Conservation (phyloP, 2,329 filamentous ascomycete species). For the Botrytis pseudocinerea region DNA sequence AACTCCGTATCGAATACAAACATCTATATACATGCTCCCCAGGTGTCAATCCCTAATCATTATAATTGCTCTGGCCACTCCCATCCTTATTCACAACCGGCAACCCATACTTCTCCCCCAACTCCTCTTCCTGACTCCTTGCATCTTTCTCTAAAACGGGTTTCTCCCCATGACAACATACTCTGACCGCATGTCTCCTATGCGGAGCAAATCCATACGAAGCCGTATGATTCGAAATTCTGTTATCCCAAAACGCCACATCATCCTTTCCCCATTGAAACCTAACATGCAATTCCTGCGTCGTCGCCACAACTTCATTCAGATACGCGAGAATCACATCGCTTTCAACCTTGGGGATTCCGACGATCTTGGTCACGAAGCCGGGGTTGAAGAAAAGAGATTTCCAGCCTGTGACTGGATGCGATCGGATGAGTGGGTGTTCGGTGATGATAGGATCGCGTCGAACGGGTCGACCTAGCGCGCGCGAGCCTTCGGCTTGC, state of each 20-base stretch:
- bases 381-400: slow-evolving; percentile 59
- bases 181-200: slow-evolving; percentile 51
- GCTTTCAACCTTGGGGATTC: slow-evolving; percentile 56
- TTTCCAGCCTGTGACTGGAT: slow-evolving; percentile 64
- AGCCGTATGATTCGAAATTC: slow-evolving; percentile 53
- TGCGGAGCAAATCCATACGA: slow-evolving; percentile 59
- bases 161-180: slow-evolving; percentile 40
- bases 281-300: slow-evolving; percentile 68
- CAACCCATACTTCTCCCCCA: slow-evolving; percentile 49
- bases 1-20: neutral
- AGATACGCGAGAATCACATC: slow-evolving; percentile 54
- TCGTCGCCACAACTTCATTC: slow-evolving; percentile 56
- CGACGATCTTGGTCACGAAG: slow-evolving; percentile 59
- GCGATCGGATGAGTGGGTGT: slow-evolving; percentile 58
- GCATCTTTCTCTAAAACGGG: slow-evolving; percentile 40
- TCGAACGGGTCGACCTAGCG: slow-evolving; percentile 45
- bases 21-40: neutral
- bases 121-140: slow-evolving; percentile 56
- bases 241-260: slow-evolving; percentile 69
- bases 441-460: slow-evolving; percentile 54
- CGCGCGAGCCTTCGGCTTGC: slow-evolving; percentile 50
- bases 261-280: slow-evolving; percentile 65
- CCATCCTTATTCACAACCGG: slow-evolving; percentile 57
- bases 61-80: slow-evolving; percentile 56
- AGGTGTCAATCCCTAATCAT: slow-evolving; percentile 45